phyloP scores from a whole-genome alignment of 2,329 filamentous ascomycete species.

The Trichoderma arundinaceum region DNA sequence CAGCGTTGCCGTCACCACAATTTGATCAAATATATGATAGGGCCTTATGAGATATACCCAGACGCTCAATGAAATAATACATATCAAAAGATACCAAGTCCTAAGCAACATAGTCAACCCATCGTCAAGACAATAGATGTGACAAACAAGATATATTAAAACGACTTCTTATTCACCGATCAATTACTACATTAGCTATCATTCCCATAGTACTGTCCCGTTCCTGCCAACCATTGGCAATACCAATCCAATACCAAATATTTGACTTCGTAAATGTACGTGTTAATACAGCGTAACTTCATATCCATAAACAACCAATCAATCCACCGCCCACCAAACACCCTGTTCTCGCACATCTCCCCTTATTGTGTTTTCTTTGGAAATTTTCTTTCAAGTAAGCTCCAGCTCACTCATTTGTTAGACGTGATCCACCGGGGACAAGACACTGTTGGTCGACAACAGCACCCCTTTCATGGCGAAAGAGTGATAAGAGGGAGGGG shows the following conservation, averaged over 20 bases:
- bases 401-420: not conserved
- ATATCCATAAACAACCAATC: constrained; percentile 19
- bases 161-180: constrained; percentile 7
- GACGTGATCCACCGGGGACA: constrained; percentile 18
- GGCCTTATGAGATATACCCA: not conserved
- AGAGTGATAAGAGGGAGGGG: not conserved
- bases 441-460: constrained; percentile 13
- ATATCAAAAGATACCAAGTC: not conserved
- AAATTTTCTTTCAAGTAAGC: not conserved
- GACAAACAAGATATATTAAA: constrained; percentile 7
- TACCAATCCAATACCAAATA: constrained; percentile 22
- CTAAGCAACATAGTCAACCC: not conserved
- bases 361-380: not conserved
- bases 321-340: not conserved
- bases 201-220: constrained; percentile 23
- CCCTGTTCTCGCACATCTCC: not conserved
- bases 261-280: constrained; percentile 27
- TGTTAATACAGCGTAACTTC: constrained; percentile 17
- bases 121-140: not conserved
- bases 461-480: not conserved
- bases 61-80: not conserved
- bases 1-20: not conserved
- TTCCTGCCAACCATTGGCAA: constrained; percentile 9
- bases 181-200: constrained; percentile 29
- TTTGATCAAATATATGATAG: not conserved